Conservation (phyloP, 208 protist species). For the Leishmania lainsoni region DNA sequence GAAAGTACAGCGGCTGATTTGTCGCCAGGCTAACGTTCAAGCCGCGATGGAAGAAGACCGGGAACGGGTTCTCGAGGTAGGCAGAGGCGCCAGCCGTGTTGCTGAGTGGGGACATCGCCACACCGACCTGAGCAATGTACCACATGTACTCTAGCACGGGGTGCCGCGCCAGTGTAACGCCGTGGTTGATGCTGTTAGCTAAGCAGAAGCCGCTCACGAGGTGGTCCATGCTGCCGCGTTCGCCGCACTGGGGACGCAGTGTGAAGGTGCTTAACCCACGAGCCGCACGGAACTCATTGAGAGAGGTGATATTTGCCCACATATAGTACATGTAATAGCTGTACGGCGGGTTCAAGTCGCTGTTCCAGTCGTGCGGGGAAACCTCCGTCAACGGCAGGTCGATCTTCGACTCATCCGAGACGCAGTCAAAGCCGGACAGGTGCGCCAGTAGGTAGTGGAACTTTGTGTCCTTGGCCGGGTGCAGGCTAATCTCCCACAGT, state of each 20-base stretch:
- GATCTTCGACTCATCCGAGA: constrained; percentile 96
- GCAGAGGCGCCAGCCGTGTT: constrained; percentile 97
- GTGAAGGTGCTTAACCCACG: constrained; percentile 84
- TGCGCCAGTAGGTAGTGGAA: constrained; percentile 96
- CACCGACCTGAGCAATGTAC: constrained; percentile 97
- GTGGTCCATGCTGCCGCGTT: constrained; percentile 92
- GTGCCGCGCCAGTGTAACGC: constrained; percentile 94
- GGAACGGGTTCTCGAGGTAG: constrained; percentile 97
- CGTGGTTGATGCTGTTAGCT: constrained; percentile 97
- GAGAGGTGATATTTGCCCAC: constrained; percentile 97
- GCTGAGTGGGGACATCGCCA: constrained; percentile 98
- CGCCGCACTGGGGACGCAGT: constrained; percentile 97
- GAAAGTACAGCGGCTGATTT: constrained; percentile 97
- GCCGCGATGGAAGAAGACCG: constrained; percentile 94
- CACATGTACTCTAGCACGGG: constrained; percentile 98
- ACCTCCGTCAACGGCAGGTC: constrained; percentile 82
- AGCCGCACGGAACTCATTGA: constrained; percentile 95
- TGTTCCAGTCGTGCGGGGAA: constrained; percentile 93
- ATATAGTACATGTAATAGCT: constrained; percentile 98
- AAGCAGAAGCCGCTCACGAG: constrained; percentile 94
- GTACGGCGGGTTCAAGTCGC: constrained; percentile 97
- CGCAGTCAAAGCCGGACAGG: constrained; percentile 96
- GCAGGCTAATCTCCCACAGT: constrained; percentile 97
- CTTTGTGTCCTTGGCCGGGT: constrained; percentile 94
- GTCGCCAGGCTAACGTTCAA: constrained; percentile 98